A percentile compares a stretch with the other conserved stretches of the same genome.
phyloP scores from a whole-genome alignment of 768 basidiomycete species.

The Auricularia heimuer region DNA sequence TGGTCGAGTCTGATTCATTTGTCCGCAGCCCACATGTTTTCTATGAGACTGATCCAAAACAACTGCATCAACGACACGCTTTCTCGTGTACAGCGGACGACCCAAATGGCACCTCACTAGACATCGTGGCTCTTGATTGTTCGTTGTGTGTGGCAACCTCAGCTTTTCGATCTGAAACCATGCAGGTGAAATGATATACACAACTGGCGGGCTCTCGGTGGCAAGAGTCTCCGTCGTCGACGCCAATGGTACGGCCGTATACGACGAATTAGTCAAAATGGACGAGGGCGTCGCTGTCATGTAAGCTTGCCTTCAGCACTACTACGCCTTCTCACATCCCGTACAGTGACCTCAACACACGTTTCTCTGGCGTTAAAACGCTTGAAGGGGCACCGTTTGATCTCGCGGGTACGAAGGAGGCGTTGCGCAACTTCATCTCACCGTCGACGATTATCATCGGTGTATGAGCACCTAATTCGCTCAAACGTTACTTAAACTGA shows the following conservation, averaged over 20 bases:
- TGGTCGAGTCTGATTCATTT: too few species aligned
- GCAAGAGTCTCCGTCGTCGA: slow-evolving; percentile 88
- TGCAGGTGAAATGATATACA: slow-evolving; percentile 76
- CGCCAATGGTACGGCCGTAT: slow-evolving; percentile 56
- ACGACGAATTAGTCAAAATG: slow-evolving; percentile 77
- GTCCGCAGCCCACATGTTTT: slow-evolving; percentile 75
- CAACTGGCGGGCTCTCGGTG: slow-evolving; percentile 84
- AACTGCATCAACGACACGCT: slow-evolving; percentile 63
- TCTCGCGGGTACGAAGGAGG: slow-evolving; percentile 53
- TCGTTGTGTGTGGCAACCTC: neutral
- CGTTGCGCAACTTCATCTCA: slow-evolving; percentile 63
- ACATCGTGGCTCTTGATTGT: slow-evolving; percentile 87
- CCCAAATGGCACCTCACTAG: slow-evolving; percentile 36
- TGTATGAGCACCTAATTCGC: slow-evolving; percentile 10
- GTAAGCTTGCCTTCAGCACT: slow-evolving; percentile 30
- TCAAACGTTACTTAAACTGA: neutral
- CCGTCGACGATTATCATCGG: slow-evolving; percentile 82
- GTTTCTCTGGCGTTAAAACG: slow-evolving; percentile 76
- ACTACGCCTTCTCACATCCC: neutral
- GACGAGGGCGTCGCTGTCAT: slow-evolving; percentile 71
- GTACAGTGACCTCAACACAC: slow-evolving; percentile 78
- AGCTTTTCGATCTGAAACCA: neutral
- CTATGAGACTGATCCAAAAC: slow-evolving; percentile 56
- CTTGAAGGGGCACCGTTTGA: slow-evolving; percentile 51
- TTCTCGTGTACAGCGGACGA: slow-evolving; percentile 45